Evolutionary conservation across 441 rosid genomes (phyloP).

Genomic region (Breynia disticha): DNA sequence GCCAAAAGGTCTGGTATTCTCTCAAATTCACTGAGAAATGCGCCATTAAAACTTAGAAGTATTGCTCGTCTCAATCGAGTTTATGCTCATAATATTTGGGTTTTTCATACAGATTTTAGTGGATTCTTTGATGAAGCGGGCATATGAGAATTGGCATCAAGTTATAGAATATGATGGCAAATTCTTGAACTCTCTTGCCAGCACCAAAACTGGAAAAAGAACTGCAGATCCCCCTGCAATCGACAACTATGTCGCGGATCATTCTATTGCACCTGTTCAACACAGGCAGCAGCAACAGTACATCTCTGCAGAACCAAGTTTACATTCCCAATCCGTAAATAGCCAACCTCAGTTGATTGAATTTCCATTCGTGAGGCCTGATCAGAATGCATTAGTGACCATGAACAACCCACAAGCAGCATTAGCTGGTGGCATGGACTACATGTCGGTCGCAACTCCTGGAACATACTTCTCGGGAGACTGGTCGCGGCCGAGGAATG

Average conservation of each 20-base stretch:
- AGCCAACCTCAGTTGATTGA: constrained; percentile 45
- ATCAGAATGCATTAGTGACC: constrained; percentile 26
- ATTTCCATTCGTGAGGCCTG: constrained; percentile 45
- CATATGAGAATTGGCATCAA: constrained; percentile 92
- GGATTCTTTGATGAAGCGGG: constrained; percentile 74
- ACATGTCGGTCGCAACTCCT: constrained; percentile 34
- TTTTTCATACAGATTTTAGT: constrained; percentile 55
- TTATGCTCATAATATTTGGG: constrained; percentile 7
- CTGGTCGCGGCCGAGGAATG: constrained; percentile 44
- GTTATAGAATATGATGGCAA: constrained; percentile 86
- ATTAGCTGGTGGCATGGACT: constrained; percentile 31
- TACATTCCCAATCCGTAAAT: constrained; percentile 24
- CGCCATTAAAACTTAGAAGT: not conserved
- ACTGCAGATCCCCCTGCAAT: constrained; percentile 22
- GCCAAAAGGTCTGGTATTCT: constrained; percentile 56
- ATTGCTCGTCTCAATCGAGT: too few relatives aligned
- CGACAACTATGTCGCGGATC: constrained; percentile 23
- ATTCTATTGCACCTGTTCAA: constrained; percentile 21
- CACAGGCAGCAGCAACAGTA: constrained; percentile 23
- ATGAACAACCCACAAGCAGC: constrained; percentile 34
- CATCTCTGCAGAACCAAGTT: constrained; percentile 28
- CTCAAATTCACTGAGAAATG: not conserved
- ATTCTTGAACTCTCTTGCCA: constrained; percentile 41
- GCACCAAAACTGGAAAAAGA: constrained; percentile 29
- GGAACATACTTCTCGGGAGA: constrained; percentile 45